phyloP scores from a whole-genome alignment of 208 protist genomes.

The Acanthamoeba lugdunensis region DNA sequence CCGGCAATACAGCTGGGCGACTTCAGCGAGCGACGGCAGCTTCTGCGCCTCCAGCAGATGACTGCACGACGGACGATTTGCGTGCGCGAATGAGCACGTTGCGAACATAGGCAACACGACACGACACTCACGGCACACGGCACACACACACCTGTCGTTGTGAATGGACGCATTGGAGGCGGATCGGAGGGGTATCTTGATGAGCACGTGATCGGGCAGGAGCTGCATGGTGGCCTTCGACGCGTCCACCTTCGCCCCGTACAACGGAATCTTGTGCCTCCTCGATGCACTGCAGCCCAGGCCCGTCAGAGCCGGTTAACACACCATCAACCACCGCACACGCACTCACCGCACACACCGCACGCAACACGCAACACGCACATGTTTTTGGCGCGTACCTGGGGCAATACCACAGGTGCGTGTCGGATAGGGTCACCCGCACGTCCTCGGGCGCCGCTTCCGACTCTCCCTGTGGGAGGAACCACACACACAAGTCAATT shows the following conservation, averaged over 20 bases:
- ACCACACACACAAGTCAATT: too few relatives aligned
- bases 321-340: background rate
- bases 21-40: background rate
- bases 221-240: background rate
- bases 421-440: background rate
- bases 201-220: background rate
- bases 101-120: too few relatives aligned
- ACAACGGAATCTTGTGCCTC: background rate
- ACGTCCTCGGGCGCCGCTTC: background rate
- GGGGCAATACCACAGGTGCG: background rate
- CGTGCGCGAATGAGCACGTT: too few relatives aligned
- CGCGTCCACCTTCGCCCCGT: background rate
- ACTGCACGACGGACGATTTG: background rate
- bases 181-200: background rate
- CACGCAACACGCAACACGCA: too few relatives aligned
- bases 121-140: too few relatives aligned
- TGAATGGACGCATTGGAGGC: background rate
- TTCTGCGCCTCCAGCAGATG: constrained; percentile 3
- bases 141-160: background rate
- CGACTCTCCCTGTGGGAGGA: background rate
- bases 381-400: background rate
- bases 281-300: background rate
- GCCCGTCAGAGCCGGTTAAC: background rate
- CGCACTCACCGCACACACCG: background rate
- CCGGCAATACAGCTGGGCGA: background rate